Evolutionary conservation across 2,329 filamentous ascomycete species (phyloP).

Genomic region (Dryadomyces quercus-mongolicae): DNA sequence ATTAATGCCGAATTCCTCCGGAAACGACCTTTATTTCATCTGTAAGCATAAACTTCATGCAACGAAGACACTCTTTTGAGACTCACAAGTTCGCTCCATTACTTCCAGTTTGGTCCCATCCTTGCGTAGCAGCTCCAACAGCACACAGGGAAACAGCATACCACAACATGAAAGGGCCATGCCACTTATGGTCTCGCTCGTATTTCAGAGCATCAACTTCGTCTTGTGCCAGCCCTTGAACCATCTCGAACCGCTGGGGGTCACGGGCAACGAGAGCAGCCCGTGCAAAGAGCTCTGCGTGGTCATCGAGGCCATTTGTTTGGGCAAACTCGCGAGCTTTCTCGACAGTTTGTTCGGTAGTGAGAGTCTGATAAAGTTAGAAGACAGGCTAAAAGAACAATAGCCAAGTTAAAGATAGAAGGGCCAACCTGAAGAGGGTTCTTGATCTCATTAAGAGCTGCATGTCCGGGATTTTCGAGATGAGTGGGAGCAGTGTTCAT

Average conservation of each 20-base stretch:
- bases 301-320: conserved; percentile 41
- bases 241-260: conserved; percentile 46
- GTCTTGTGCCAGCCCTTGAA: conserved; percentile 35
- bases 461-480: not conserved
- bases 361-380: not conserved
- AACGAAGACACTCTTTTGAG: no score
- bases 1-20: conserved; percentile 36
- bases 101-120: conserved; percentile 54
- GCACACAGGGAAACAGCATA: conserved; percentile 57
- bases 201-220: conserved; percentile 50
- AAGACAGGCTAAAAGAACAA: not conserved
- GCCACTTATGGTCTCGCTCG: conserved; percentile 57
- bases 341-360: not conserved
- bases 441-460: not conserved
- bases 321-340: conserved; percentile 1
- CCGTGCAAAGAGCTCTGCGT: conserved; percentile 46
- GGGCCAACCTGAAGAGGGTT: not conserved
- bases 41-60: not conserved
- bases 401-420: no score
- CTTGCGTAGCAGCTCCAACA: conserved; percentile 57
- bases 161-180: conserved; percentile 48
- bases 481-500: not conserved
- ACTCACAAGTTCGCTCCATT: conserved; percentile 47
- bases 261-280: conserved; percentile 65
- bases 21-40: conserved; percentile 28